Conservation (phyloP, 306 rosid genomes). For the Gastrolobium villosum region DNA sequence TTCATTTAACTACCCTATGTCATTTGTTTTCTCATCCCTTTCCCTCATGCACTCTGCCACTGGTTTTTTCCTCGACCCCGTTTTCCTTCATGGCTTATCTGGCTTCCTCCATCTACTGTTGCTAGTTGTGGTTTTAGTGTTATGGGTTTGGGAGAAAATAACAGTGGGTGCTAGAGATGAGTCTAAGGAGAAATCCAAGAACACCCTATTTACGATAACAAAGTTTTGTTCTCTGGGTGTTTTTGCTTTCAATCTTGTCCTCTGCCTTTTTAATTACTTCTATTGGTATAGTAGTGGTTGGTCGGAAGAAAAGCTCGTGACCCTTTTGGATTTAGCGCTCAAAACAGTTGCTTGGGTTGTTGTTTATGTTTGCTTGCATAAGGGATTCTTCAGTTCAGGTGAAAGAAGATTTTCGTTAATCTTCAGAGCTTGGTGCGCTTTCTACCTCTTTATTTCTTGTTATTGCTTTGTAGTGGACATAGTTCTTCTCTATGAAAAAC, state of each 20-base stretch:
- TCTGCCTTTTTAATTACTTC: constrained; percentile 43
- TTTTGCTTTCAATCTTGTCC: constrained; percentile 46
- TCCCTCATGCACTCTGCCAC: constrained; percentile 18
- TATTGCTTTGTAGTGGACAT: constrained; percentile 46
- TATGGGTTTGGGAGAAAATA: constrained; percentile 43
- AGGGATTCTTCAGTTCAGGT: constrained; percentile 47
- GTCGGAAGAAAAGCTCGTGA: constrained; percentile 51
- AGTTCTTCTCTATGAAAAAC: constrained; percentile 46
- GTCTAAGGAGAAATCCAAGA: constrained; percentile 33
- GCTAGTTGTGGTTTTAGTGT: constrained; percentile 37
- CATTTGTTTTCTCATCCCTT: neutral
- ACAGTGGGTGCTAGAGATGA: neutral
- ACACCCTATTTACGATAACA: constrained; percentile 23
- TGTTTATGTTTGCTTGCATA: constrained; percentile 42
- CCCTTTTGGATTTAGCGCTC: constrained; percentile 56
- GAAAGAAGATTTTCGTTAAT: constrained; percentile 47
- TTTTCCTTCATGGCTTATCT: constrained; percentile 53
- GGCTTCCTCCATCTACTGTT: constrained; percentile 46
- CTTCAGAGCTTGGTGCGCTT: constrained; percentile 58
- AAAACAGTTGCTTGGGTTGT: constrained; percentile 56
- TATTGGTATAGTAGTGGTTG: constrained; percentile 51
- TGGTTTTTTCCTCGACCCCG: constrained; percentile 48
- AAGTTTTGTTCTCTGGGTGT: constrained; percentile 48
- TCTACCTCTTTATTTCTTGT: constrained; percentile 52
- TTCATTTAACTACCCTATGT: constrained; percentile 19